Percentiles rank a stretch among this genome's conserved stretches.
Evolutionary conservation across 2,329 filamentous ascomycete genomes (phyloP).

Genomic region (Fusarium beomiforme): DNA sequence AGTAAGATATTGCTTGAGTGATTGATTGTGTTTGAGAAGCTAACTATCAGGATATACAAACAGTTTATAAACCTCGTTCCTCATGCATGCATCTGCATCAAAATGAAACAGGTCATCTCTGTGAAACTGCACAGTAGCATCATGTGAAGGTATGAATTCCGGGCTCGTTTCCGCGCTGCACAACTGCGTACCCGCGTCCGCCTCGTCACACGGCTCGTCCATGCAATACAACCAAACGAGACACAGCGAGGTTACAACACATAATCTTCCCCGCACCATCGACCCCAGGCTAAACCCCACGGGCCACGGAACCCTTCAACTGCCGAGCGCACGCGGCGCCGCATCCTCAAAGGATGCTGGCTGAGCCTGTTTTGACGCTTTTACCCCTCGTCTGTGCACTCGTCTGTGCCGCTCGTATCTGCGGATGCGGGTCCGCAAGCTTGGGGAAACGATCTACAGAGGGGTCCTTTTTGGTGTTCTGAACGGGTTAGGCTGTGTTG

Average conservation of each 20-base stretch:
- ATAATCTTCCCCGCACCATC: background rate
- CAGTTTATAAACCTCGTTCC: background rate
- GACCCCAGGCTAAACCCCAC: background rate
- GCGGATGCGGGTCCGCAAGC: constrained; percentile 30
- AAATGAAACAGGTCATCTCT: background rate
- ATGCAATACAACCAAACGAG: background rate
- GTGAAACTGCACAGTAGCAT: background rate
- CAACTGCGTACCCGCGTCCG: background rate
- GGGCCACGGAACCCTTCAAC: background rate
- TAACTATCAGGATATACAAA: background rate
- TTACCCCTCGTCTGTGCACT: background rate
- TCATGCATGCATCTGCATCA: background rate
- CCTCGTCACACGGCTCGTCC: background rate
- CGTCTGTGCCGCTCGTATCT: background rate
- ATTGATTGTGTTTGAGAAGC: background rate
- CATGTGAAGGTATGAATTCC: background rate
- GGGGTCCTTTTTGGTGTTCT: background rate
- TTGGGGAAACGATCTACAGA: background rate
- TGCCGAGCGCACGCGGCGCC: constrained; percentile 23
- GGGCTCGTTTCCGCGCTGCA: constrained; percentile 9
- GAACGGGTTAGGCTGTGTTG: background rate
- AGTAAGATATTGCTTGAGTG: background rate
- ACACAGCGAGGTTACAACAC: background rate
- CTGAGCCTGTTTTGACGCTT: background rate
- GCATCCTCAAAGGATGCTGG: background rate